Evolutionary conservation across 345 rosid genomes (phyloP), one percentile per base, ranked within the genome.

Genomic region (Citrus unshiu): DNA sequence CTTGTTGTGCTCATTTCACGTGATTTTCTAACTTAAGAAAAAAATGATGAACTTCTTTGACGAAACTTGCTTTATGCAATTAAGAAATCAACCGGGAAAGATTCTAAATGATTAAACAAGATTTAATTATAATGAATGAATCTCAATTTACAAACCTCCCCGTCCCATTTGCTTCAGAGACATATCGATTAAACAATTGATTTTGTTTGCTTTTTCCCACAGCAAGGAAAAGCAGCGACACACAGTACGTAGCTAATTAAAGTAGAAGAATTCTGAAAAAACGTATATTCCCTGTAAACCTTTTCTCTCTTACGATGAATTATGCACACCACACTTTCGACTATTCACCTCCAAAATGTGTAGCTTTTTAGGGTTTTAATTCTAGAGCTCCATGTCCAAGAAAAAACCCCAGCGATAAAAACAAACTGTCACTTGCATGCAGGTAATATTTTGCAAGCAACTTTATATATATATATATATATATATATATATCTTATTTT

Each of bases 281-380:
- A 81, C 89, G 95, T 86, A 91, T 88, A 90, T 93, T 91, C 95
- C 83, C 86, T 80, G 75, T 3, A 49, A 81, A 81, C 88, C 88
- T 89, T 90, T 90, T 88, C 75, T 84, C 84, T 74, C 81, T 88
- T 86, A 66, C 93, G 90, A 91, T 83, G 92, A 88, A 83, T 81
- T 81, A 77, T 65, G 56, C 1, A 32, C 39, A 21, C 1, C 37
- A 16, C 9, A 12, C 22, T 19, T 22, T 27, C 61, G 30, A 70
- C 27, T 18, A n/a, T 32, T 35, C 2, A 12, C 73, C 49, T 22
- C 16, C 51, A 54, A 54, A 54, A 54, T 54, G 22, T 46, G 63
- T 14, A 7, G 0, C 2, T 30, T 63, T 63, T 30, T 63, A 29
- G 35, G 68, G 35, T 63, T 63, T 63, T 32, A 30, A 22, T 63